These are phyloP conservation scores for Colletotrichum costaricense DNA, from an alignment of 2,329 filamentous ascomycete species.

Conservation along the genomic window DNA sequence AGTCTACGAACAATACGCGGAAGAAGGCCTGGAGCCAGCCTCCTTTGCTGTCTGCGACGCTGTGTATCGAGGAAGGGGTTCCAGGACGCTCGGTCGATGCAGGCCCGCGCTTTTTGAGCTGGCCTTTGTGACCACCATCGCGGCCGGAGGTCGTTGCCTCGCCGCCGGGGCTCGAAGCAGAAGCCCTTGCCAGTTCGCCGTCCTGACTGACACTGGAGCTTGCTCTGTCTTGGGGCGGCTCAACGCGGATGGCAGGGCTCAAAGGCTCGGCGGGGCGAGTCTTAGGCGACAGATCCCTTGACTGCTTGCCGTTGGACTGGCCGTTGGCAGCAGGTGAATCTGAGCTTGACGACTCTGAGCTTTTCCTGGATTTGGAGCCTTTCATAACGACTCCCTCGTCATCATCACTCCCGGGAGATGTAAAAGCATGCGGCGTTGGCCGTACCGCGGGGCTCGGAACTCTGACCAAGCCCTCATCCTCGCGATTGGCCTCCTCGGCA, in stretches of 20 bases:
- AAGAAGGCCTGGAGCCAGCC: conserved; percentile 50
- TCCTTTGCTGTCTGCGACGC: conserved; percentile 37
- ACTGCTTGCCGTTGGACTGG: conserved; percentile 20
- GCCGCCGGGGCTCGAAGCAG: neutral
- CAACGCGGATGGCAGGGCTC: conserved; percentile 17
- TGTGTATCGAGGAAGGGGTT: conserved; percentile 39
- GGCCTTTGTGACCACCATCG: conserved; percentile 15
- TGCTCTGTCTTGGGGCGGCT: conserved; percentile 24
- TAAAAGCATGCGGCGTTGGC: conserved; percentile 37
- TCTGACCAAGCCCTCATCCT: conserved; percentile 33
- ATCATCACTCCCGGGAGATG: conserved; percentile 48
- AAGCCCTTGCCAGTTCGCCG: neutral
- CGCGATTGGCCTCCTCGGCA: conserved; percentile 30
- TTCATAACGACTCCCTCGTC: conserved; percentile 54
- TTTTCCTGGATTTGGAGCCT: conserved; percentile 34
- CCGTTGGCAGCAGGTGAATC: conserved; percentile 8
- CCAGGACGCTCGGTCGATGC: conserved; percentile 29
- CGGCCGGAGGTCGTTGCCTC: conserved; percentile 3
- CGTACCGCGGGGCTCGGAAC: conserved; percentile 44
- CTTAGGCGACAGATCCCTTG: conserved; percentile 10
- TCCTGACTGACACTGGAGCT: conserved; percentile 5
- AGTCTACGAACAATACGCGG: conserved; percentile 50
- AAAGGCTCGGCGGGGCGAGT: neutral
- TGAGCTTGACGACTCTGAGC: neutral
- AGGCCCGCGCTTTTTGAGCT: conserved; percentile 36